Base-by-base conservation (phyloP, 208 protist species). In the Trypanosoma conorhini region DNA sequence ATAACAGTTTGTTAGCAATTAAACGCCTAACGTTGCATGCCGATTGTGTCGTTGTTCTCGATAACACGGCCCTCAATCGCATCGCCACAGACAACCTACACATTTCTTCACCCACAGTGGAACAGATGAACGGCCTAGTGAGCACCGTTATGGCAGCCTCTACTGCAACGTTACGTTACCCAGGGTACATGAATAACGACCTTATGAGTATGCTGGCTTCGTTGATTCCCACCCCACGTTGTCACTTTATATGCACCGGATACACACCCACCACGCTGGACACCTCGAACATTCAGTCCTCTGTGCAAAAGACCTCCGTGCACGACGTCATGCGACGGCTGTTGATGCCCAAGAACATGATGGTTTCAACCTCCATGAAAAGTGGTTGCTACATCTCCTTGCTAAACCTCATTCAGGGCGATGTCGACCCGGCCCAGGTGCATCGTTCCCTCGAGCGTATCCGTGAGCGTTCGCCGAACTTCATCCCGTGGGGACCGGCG, bases 1-100 rank as follows among this genome's bases (percentile, higher is more conserved):
- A 99, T 87, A 99, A 99, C 79, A 98, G 96, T 22, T 66, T 99
- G 10, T 83, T 99, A 5, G 99, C 99, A n/a, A 88, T 99, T 22
- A 99, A 99, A 80, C 86, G 99, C 28, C 86, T 99, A 9, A 99
- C 93, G 8, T 80, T 98, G 28, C 93, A 99, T 67, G 98, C 98
- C 13, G 98, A 99, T 75, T 96, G 89, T 30, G 95, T 98, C 19
- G 97, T 99, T 13, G 99, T 99, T 10, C 83, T 99, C 0, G 99
- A 99, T 84, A 99, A 99, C 82, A 98, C 89, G 5, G 99, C 99
- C 0, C 87, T 99, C 0, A 98, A 99, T 70, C 89, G 96, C 48
- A 99, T 99, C 66, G 97, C 98, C 1, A 91, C 87, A 9, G 98
- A 99, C 48, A 96, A 96, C 35, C 80, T 99, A 17, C 95, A 99